These are phyloP conservation scores for Huntiella abstrusa DNA, from an alignment of 2,329 filamentous ascomycete genomes.

Conservation along the genomic window DNA sequence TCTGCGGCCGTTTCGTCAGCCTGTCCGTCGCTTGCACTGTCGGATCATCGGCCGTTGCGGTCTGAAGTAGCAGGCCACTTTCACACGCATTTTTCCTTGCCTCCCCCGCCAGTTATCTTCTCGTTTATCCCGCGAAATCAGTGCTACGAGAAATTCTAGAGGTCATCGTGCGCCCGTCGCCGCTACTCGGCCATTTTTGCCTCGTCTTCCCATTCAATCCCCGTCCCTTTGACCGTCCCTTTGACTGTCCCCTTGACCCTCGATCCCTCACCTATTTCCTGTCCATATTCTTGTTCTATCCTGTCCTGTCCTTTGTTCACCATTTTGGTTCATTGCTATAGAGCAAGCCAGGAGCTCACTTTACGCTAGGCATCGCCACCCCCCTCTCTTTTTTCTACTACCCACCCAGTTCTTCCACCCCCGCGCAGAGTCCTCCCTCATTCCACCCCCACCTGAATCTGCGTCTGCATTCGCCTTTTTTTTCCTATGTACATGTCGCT, in stretches of 20 bases:
- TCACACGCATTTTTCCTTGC: too few relatives aligned
- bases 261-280: background rate
- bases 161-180: too few relatives aligned
- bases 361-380: background rate
- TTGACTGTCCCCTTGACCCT: conserved; percentile 3
- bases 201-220: background rate
- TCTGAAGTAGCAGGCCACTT: too few relatives aligned
- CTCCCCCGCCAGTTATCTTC: too few relatives aligned
- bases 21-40: too few relatives aligned
- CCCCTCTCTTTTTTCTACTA: background rate
- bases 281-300: background rate
- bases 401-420: background rate
- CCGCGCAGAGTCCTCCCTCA: background rate
- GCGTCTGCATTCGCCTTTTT: too few relatives aligned
- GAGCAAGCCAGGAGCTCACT: background rate
- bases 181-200: background rate
- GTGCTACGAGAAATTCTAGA: too few relatives aligned
- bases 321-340: background rate
- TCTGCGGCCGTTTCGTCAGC: too few relatives aligned
- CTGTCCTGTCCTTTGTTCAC: conserved; percentile 3
- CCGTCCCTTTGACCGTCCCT: conserved; percentile 1
- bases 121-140: too few relatives aligned
- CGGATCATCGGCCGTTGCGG: too few relatives aligned
- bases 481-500: too few relatives aligned
- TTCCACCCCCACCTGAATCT: background rate